Base-by-base conservation (phyloP, 2,329 filamentous ascomycete genomes). In the Calonectria ilicicola region DNA sequence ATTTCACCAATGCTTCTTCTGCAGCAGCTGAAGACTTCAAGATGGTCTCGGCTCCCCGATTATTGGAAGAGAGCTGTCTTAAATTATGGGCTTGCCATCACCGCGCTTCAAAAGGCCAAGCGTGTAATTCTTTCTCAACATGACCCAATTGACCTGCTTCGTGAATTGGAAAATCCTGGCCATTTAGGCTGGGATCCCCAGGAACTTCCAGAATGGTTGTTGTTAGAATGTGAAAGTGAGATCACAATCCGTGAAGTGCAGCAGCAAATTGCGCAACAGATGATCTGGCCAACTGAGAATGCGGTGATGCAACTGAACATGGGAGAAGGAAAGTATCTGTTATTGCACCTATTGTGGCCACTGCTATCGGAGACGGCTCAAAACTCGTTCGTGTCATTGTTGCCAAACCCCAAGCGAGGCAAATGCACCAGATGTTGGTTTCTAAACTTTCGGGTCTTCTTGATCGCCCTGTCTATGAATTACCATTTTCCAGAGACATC, bases 261-360 rank as follows among this genome's bases (percentile, higher is more conserved):
- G 77, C 85, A 88, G 3, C 79, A 88, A 2, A 91, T 95, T 63
- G 90, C 92, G 0, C 53, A 69, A 0, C 78, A 87, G 23, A 94
- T 95, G 89, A 88, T 86, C 2, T 64, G 76, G 0, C 86, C 87
- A 0, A 75, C 79, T 0, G 32, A 79, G 0, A 93, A 92, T 74
- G 80, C 86, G 0, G 87, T 92, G 0, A 88, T 93, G 84, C 91
- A 94, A 76, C 80, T 94, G 2, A 93, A 93, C 74, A 94, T 94
- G 92, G 93, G 93, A 0, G 89, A 93, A 77, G 93, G 92, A 0
- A 94, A 94, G 74, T 91, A 0, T 93, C 92, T 0, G 89, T 94
- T 1, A 94, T 95, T 62, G 86, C 93, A 0, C 93, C 92, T 0
- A 91, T 93, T 44, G 88, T 93, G 0, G 89, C 89, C 0, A 82